Evolutionary conservation across 2,329 filamentous ascomycete species (phyloP).

Genomic region (Rosellinia necatrix): DNA sequence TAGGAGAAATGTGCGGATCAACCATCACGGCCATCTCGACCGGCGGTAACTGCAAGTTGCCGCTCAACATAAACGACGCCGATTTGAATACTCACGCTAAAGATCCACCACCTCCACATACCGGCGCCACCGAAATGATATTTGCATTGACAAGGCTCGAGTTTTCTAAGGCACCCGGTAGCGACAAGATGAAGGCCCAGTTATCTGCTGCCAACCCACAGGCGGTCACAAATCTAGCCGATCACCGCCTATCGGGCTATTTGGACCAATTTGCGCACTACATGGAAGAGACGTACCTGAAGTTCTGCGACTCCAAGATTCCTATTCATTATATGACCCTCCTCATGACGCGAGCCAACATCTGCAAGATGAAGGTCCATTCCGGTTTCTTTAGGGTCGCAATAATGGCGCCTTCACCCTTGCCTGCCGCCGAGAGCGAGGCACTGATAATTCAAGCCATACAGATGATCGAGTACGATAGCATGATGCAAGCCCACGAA

Average conservation of each 20-base stretch:
- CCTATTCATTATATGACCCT: constrained; percentile 64
- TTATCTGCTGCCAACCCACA: constrained; percentile 45
- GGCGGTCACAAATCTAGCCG: constrained; percentile 53
- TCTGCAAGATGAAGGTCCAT: constrained; percentile 62
- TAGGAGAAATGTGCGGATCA: constrained; percentile 68
- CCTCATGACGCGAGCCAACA: constrained; percentile 59
- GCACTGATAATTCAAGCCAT: constrained; percentile 59
- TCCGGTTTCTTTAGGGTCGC: constrained; percentile 57
- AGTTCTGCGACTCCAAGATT: constrained; percentile 61
- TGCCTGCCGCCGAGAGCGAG: constrained; percentile 55
- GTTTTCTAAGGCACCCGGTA: constrained; percentile 58
- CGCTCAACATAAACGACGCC: constrained; percentile 65
- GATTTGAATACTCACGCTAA: constrained; percentile 63
- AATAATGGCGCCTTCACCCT: constrained; percentile 43
- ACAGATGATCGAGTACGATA: constrained; percentile 64
- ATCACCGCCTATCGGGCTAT: constrained; percentile 54
- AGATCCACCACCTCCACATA: constrained; percentile 53
- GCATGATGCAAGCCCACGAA: constrained; percentile 56
- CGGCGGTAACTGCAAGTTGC: constrained; percentile 59
- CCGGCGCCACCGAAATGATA: constrained; percentile 62
- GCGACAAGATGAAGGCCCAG: constrained; percentile 47
- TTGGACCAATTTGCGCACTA: constrained; percentile 59
- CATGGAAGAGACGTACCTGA: constrained; percentile 61
- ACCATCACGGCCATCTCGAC: constrained; percentile 60
- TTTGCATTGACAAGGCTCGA: constrained; percentile 63